Evolutionary conservation across 2,329 filamentous ascomycete species (phyloP).

Genomic region (Parastagonospora avenae): DNA sequence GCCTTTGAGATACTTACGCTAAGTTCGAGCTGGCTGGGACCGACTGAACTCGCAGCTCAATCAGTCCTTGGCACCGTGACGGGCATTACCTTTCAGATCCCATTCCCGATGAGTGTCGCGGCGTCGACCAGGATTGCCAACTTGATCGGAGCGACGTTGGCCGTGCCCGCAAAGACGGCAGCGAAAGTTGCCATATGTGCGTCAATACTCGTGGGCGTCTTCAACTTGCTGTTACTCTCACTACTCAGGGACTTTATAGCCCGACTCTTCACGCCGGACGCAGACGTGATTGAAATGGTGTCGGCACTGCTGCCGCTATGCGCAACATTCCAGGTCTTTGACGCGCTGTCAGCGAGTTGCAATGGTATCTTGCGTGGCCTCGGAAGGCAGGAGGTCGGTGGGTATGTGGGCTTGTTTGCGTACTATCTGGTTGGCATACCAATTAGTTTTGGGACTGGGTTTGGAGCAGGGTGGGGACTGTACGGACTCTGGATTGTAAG

Average conservation of each 20-base stretch:
- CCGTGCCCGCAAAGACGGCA: constrained; percentile 77
- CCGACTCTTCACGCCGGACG: constrained; percentile 71
- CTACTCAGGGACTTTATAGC: constrained; percentile 75
- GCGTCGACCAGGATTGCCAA: constrained; percentile 89
- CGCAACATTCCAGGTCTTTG: constrained; percentile 88
- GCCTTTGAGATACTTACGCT: constrained; percentile 92
- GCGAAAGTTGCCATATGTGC: constrained; percentile 76
- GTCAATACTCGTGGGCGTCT: constrained; percentile 72
- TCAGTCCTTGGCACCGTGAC: constrained; percentile 80
- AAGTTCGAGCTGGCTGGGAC: constrained; percentile 78
- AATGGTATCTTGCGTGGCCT: constrained; percentile 87
- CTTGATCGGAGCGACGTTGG: constrained; percentile 83
- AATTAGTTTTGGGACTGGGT: constrained; percentile 77
- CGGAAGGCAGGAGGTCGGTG: constrained; percentile 86
- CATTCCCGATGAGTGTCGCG: constrained; percentile 89
- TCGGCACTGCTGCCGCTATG: constrained; percentile 76
- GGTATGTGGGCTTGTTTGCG: constrained; percentile 82
- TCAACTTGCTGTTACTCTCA: constrained; percentile 76
- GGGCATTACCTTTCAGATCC: constrained; percentile 84
- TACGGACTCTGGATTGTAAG: constrained; percentile 73
- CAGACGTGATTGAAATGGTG: constrained; percentile 69
- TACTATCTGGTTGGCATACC: constrained; percentile 90
- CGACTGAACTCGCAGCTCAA: constrained; percentile 83
- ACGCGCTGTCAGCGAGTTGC: constrained; percentile 77
- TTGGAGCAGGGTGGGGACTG: constrained; percentile 77